Percentiles rank a stretch among this genome's conserved stretches.
These are phyloP conservation scores for Lojkania enalia DNA, from an alignment of 2,329 filamentous ascomycete genomes.

Conservation along the genomic window DNA sequence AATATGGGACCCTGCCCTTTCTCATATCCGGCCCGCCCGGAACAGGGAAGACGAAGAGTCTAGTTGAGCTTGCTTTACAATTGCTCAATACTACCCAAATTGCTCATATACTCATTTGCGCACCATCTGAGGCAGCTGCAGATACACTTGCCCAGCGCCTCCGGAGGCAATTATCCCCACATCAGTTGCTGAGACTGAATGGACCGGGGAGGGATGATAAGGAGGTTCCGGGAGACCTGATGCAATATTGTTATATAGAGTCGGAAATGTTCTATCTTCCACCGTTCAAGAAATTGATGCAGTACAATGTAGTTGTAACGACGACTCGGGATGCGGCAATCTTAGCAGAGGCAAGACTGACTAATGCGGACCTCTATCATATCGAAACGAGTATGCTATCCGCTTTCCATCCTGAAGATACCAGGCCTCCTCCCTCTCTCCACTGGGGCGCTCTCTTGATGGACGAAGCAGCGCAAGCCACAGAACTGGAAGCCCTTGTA, in stretches of 20 bases:
- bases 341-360: conserved; percentile 47
- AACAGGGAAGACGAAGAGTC: conserved; percentile 57
- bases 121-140: conserved; percentile 53
- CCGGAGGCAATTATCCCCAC: conserved; percentile 38
- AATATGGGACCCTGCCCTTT: conserved; percentile 52
- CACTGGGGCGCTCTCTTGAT: conserved; percentile 52
- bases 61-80: conserved; percentile 51
- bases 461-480: conserved; percentile 53
- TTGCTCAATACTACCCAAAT: conserved; percentile 25
- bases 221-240: conserved; percentile 47
- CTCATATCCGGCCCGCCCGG: conserved; percentile 55
- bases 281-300: conserved; percentile 44
- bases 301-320: conserved; percentile 49
- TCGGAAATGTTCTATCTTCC: conserved; percentile 49
- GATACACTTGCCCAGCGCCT: conserved; percentile 49
- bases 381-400: conserved; percentile 40
- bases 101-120: conserved; percentile 48
- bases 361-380: conserved; percentile 47
- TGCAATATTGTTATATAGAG: conserved; percentile 46
- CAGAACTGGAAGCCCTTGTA: conserved; percentile 47
- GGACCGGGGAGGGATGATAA: conserved; percentile 45
- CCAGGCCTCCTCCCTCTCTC: conserved; percentile 17
- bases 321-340: conserved; percentile 49
- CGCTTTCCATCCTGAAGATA: conserved; percentile 34
- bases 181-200: conserved; percentile 50